phyloP scores from a whole-genome alignment of 805 yeast genomes.

The Geotrichum ghanense region DNA sequence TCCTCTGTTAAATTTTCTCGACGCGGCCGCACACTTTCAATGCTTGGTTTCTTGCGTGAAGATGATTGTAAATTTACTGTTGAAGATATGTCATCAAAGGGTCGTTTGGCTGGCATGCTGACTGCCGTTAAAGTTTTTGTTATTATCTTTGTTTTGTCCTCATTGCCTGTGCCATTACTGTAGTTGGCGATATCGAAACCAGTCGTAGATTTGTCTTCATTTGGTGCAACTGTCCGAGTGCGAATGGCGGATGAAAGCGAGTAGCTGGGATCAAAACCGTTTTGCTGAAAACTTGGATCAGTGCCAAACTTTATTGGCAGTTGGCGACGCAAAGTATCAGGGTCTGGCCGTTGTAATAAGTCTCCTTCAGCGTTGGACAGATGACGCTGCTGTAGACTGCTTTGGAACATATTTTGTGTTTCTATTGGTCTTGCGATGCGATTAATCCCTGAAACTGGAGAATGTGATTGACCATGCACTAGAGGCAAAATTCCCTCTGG shows the following conservation, averaged over 20 bases:
- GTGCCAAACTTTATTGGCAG: not conserved
- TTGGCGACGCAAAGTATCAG: not conserved
- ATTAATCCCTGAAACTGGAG: not conserved
- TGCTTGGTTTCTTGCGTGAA: not conserved
- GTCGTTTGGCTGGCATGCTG: too few relatives aligned
- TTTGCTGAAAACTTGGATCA: constrained; percentile 1
- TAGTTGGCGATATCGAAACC: too few relatives aligned
- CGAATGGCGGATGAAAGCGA: not conserved
- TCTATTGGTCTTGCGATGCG: too few relatives aligned
- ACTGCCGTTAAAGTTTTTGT: too few relatives aligned
- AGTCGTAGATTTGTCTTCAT: not conserved
- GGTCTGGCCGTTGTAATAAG: not conserved
- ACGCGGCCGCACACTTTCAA: not conserved
- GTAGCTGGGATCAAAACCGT: not conserved
- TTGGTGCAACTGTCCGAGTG: not conserved
- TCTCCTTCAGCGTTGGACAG: not conserved
- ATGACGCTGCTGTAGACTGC: not conserved
- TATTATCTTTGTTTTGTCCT: too few relatives aligned
- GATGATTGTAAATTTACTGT: too few relatives aligned
- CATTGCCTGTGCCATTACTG: too few relatives aligned
- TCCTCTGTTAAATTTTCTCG: constrained; percentile 18
- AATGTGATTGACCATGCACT: not conserved
- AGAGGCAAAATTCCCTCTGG: not conserved
- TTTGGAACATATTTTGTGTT: not conserved
- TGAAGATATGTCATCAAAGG: too few relatives aligned